Base-by-base conservation (phyloP, 202 grass and related monocot species). In the Schoenoplectus triqueter region DNA sequence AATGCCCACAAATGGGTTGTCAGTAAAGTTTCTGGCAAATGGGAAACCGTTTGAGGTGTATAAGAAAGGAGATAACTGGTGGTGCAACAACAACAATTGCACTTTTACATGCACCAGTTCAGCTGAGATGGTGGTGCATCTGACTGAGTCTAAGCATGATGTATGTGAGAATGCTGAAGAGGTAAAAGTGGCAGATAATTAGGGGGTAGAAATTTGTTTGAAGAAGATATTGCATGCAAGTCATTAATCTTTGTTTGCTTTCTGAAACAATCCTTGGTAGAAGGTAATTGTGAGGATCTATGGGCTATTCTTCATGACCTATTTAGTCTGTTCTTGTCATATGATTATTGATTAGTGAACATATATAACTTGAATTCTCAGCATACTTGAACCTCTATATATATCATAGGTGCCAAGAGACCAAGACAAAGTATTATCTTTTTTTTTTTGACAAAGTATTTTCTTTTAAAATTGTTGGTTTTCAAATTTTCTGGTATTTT, bases 61-160 rank as follows among this genome's bases (percentile, higher is more conserved):
- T 6, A 69, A 55, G 81, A 83, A 83, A 55, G 48, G 48, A 41
- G 41, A 42, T 42, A 42, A 3, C 8, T 51, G 70, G 7, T 83
- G 65, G 81, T 83, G 81, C 65, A 55, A 45, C 48, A 69, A 42
- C 15, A 42, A 48, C 18, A 60, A 71, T 44, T 83, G 81, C 51
- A 57, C 56, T 55, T 83, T 66, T 48, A n/a, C 22, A 17, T 83
- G 81, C 31, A 2, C 21, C n/a, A 57, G n/a, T 1, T 56, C 48
- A 3, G 66, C 46, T 31, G 81, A 83, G 69, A 83, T 83, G 81
- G 18, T 42, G 19, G 1, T 83, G 66, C 81, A 83, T 42, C 51
- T 83, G 49, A 69, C 5, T 70, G 81, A 22, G 40, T 8, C 81
- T 69, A 65, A 83, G 65, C 81, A 83, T 83, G 64, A 69, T 22